Conservation (phyloP, 805 yeast species). For the Candida ponderosae region DNA sequence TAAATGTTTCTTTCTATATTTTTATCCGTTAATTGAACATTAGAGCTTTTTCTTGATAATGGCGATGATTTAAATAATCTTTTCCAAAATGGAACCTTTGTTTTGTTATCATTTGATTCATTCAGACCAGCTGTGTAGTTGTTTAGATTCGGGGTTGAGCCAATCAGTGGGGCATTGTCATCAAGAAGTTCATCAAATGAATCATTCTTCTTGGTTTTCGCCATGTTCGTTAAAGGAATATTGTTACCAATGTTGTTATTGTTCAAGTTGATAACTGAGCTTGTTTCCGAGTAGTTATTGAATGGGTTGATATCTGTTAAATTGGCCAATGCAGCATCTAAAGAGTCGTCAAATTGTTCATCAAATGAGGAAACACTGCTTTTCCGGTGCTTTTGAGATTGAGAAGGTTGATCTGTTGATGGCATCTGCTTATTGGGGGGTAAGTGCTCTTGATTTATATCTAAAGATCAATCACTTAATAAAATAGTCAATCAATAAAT, state of each 20-base stretch:
- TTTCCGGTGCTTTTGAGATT: slow-evolving; percentile 11
- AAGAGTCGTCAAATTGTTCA: slow-evolving; percentile 52
- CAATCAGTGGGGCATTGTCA: slow-evolving; percentile 12
- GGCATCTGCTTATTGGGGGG: slow-evolving; percentile 10
- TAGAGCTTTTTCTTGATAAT: slow-evolving; percentile 7
- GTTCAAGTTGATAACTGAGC: slow-evolving; percentile 13
- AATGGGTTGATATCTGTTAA: slow-evolving; percentile 32
- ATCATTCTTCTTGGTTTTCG: slow-evolving; percentile 15
- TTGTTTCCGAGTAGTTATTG: slow-evolving; percentile 19
- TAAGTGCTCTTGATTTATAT: too few relatives aligned
- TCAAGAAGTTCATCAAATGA: slow-evolving; percentile 16
- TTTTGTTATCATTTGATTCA: too few relatives aligned
- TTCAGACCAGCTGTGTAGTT: slow-evolving; percentile 14
- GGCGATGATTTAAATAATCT: slow-evolving; percentile 3
- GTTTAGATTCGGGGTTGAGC: slow-evolving; percentile 9
- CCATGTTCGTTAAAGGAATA: slow-evolving; percentile 24
- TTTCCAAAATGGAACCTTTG: too few relatives aligned
- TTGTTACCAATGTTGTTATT: slow-evolving; percentile 17
- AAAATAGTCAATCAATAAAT: too few relatives aligned
- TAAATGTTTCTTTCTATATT: slow-evolving; percentile 32
- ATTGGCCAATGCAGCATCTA: slow-evolving; percentile 57
- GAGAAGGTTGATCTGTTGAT: slow-evolving; percentile 7
- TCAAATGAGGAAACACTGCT: slow-evolving; percentile 42
- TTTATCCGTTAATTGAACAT: slow-evolving; percentile 20
- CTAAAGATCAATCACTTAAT: too few relatives aligned